Evolutionary conservation across 2,329 filamentous ascomycete genomes (phyloP), one percentile per base, ranked within the genome.

Genomic region (Phoma sp.): DNA sequence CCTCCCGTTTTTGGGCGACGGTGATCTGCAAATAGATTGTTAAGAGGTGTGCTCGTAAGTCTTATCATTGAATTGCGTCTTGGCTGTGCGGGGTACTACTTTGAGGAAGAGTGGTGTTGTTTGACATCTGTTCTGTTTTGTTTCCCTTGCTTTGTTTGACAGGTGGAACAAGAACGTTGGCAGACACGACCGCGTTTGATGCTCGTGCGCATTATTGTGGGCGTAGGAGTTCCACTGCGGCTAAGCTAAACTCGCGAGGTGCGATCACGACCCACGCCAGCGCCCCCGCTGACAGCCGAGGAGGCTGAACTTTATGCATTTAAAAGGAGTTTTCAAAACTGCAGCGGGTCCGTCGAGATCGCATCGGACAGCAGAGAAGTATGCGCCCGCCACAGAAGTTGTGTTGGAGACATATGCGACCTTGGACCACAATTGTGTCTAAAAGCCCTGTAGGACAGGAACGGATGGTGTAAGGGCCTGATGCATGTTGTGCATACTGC

Each of bases 1-100:
- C 28, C 14, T 54, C 33, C 51, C 39, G 51, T 26, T 39, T 48
- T 34, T n/a, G 34, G 38, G 21, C 6, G 10, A 14, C 15, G 2
- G 33, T 7, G 51, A 28, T 39, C 45, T 33, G 26, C 51, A 54
- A 54, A 54, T 54, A 54, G 51, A 43, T 48, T 14, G 21, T 39
- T 4, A 14, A 34, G 38, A 40, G 39, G 15, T 48, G 39, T 32
- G 45, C 28, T 39, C 40, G 29, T 30, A 36, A 30, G 21, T 36
- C 38, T 29, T 38, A 33, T 30, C 28, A 33, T 30, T 21, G 26
- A 33, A 26, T 20, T 28, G 18, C 25, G 12, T 51, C 33, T 36
- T 43, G 32, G 18, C 39, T 7, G 25, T 25, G 39, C 51, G 34
- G 33, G 38, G 34, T 28, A 6, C 15, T 17, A 18, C 1, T 28